Evolutionary conservation across 169 alveolate species (phyloP).

Genomic region (Plasmodium gallinaceum): DNA sequence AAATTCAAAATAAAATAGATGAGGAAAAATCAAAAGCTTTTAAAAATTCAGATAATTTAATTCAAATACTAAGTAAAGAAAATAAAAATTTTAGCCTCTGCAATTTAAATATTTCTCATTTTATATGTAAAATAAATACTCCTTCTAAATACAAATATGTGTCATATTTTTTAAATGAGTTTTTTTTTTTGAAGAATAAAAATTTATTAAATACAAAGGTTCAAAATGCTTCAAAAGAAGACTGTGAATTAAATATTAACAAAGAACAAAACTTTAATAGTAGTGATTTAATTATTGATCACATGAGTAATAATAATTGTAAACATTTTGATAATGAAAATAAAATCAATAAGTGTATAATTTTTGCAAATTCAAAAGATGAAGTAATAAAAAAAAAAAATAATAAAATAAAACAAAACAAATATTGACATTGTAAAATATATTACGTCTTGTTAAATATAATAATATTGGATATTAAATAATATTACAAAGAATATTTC

Average conservation of each 20-base stretch:
- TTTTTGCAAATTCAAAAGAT: constrained; percentile 59
- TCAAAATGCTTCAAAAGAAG: constrained; percentile 2
- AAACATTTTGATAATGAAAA: constrained; percentile 13
- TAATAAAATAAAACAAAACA: background rate
- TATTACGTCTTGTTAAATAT: background rate
- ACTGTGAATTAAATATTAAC: background rate
- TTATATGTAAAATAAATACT: constrained; percentile 65
- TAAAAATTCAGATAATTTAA: constrained; percentile 27
- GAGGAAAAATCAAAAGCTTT: constrained; percentile 16
- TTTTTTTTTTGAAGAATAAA: constrained; percentile 45
- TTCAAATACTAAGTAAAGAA: constrained; percentile 57
- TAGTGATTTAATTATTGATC: constrained; percentile 21
- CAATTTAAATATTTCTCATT: constrained; percentile 59
- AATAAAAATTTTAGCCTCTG: constrained; percentile 44
- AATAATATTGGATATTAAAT: too few species aligned
- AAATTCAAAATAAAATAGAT: constrained; percentile 40
- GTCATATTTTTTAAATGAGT: constrained; percentile 66
- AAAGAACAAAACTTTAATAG: constrained; percentile 1
- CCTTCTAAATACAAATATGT: constrained; percentile 73
- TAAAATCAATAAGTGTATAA: constrained; percentile 64
- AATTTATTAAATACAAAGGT: background rate
- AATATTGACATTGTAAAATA: background rate
- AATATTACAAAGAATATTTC: too few species aligned
- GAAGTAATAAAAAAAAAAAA: constrained; percentile 41
- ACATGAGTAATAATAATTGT: background rate